Evolutionary conservation across 495 filamentous ascomycete genomes (phyloP).

Genomic region (Trichoderma orchidacearum): DNA sequence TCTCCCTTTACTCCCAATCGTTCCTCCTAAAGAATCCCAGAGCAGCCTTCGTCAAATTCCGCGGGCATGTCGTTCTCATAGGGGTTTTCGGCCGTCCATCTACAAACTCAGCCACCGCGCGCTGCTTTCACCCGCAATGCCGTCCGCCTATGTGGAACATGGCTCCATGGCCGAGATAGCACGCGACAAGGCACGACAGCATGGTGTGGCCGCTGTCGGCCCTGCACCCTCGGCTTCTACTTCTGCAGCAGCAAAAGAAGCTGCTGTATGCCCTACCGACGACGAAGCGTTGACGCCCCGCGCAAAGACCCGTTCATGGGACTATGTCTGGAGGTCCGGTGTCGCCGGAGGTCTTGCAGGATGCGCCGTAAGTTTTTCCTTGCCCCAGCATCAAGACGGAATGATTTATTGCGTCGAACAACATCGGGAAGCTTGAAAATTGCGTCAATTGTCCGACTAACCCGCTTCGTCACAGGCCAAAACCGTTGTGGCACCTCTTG

Average conservation of each 20-base stretch:
- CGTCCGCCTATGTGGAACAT: conserved; percentile 34
- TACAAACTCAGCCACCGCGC: neutral
- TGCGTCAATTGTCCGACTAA: neutral
- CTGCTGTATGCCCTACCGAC: conserved; percentile 20
- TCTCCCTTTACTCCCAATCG: neutral
- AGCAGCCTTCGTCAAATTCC: no score
- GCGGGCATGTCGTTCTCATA: neutral
- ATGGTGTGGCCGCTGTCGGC: conserved; percentile 6
- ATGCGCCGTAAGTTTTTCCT: conserved; percentile 53
- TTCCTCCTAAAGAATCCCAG: no score
- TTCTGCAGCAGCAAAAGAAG: neutral
- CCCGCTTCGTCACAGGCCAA: conserved; percentile 52
- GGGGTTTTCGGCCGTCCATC: neutral
- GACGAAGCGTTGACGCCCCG: conserved; percentile 20
- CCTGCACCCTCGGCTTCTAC: neutral
- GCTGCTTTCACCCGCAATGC: conserved; percentile 17
- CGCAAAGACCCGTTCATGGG: conserved; percentile 43
- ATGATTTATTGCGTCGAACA: no score
- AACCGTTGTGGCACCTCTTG: conserved; percentile 87
- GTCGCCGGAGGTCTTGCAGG: conserved; percentile 81
- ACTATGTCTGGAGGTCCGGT: conserved; percentile 71
- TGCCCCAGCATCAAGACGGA: no score
- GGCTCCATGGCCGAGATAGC: conserved; percentile 29
- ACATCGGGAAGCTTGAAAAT: no score
- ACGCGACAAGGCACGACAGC: conserved; percentile 19